These are phyloP conservation scores for Hypoxylon sp. DNA, from an alignment of 2,329 filamentous ascomycete genomes.

Conservation along the genomic window DNA sequence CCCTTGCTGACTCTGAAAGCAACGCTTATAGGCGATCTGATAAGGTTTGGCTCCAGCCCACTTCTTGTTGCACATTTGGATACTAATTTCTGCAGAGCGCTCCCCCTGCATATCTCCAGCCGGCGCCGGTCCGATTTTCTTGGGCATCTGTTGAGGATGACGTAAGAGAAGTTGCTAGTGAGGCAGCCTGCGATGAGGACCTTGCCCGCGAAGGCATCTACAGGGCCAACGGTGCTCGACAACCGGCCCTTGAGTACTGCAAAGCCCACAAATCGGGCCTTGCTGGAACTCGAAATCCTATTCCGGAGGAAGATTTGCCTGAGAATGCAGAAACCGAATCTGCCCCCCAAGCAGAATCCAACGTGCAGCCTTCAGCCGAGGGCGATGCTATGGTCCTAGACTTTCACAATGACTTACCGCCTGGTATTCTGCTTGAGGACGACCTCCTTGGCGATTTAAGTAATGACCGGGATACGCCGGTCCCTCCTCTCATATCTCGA, in stretches of 20 bases:
- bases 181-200: slow-evolving; percentile 59
- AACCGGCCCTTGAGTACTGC: slow-evolving; percentile 81
- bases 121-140: slow-evolving; percentile 61
- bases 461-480: slow-evolving; percentile 45
- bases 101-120: slow-evolving; percentile 60
- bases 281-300: slow-evolving; percentile 74
- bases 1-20: slow-evolving; percentile 82
- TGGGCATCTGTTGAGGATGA: slow-evolving; percentile 58
- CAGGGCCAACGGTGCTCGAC: slow-evolving; percentile 78
- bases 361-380: slow-evolving; percentile 41
- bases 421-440: slow-evolving; percentile 47
- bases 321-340: slow-evolving; percentile 54
- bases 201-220: slow-evolving; percentile 85
- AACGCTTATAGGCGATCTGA: slow-evolving; percentile 75
- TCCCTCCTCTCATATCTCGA: slow-evolving; percentile 44
- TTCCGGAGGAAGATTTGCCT: slow-evolving; percentile 70
- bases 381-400: slow-evolving; percentile 52
- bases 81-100: slow-evolving; percentile 47
- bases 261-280: slow-evolving; percentile 70
- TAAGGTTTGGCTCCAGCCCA: slow-evolving; percentile 60
- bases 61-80: background rate
- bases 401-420: slow-evolving; percentile 45
- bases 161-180: slow-evolving; percentile 55
- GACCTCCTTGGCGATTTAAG: slow-evolving; percentile 46
- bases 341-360: slow-evolving; percentile 53